A percentile compares a stretch with the other conserved stretches of the same genome.
Conservation (phyloP, 75 land plant genomes). For the Picea sitchensis region DNA sequence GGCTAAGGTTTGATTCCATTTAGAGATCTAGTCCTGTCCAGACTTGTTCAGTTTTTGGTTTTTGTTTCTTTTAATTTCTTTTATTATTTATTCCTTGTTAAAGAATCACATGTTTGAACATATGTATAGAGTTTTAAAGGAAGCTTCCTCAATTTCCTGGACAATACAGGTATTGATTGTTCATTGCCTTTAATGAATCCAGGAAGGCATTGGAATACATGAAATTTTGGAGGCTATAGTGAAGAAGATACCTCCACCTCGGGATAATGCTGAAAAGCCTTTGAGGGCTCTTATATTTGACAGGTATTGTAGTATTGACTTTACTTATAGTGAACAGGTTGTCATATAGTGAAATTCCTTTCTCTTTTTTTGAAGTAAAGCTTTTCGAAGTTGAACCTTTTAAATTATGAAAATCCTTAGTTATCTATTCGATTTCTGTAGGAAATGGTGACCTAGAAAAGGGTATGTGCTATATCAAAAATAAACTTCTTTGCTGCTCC, state of each 20-base stretch:
- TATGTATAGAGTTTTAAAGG: not conserved
- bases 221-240: constrained; percentile 91
- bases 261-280: constrained; percentile 67
- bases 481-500: not conserved
- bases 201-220: constrained; percentile 90
- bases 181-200: not conserved
- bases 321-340: not conserved
- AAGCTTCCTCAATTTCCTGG: not conserved
- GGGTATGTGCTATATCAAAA: not conserved
- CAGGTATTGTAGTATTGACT: constrained; percentile 28
- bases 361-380: not conserved
- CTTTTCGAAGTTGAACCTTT: not conserved
- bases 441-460: not conserved
- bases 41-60: not conserved
- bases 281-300: constrained; percentile 97
- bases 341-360: not conserved
- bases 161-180: not conserved
- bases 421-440: not conserved
- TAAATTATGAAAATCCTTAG: not conserved
- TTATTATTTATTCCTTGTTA: not conserved
- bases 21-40: constrained; percentile 1
- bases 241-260: constrained; percentile 76
- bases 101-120: not conserved
- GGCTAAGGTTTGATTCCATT: constrained; percentile 65
- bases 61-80: constrained; percentile 6